Evolutionary conservation across 129 eudicot species (phyloP).

Genomic region (Centella asiatica): DNA sequence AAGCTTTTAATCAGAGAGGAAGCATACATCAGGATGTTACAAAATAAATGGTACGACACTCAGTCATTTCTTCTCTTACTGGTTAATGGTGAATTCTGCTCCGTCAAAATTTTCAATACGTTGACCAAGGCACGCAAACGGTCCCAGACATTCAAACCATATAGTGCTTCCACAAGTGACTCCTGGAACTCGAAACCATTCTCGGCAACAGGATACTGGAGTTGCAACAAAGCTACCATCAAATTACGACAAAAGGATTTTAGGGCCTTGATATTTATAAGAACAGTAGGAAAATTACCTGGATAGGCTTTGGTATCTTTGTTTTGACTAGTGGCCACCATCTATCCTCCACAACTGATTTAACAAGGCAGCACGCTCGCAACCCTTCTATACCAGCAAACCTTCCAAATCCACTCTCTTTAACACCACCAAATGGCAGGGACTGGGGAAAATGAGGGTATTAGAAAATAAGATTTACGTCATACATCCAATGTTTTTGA

Average conservation of each 20-base stretch:
- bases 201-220: slow-evolving; percentile 84
- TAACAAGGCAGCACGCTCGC: slow-evolving; percentile 93
- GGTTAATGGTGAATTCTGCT: slow-evolving; percentile 34
- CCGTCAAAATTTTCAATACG: slow-evolving; percentile 66
- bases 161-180: slow-evolving; percentile 74
- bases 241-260: not conserved
- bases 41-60: slow-evolving; percentile 6
- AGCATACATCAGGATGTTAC: not conserved
- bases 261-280: no score
- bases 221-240: not conserved
- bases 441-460: slow-evolving; percentile 41
- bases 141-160: slow-evolving; percentile 84
- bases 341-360: slow-evolving; percentile 89
- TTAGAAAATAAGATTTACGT: not conserved
- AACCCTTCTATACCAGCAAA: slow-evolving; percentile 96
- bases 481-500: not conserved
- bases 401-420: slow-evolving; percentile 98
- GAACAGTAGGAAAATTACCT: slow-evolving; percentile 32
- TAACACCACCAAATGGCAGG: slow-evolving; percentile 96
- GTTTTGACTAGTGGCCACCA: slow-evolving; percentile 96
- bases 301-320: slow-evolving; percentile 92
- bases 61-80: slow-evolving; percentile 39
- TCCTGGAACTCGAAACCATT: slow-evolving; percentile 78
- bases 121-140: slow-evolving; percentile 74
- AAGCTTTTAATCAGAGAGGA: not conserved